Evolutionary conservation across 148 eudicot genomes (phyloP), one percentile per base, ranked within the genome.

Genomic region (Dianthus caryophyllus): DNA sequence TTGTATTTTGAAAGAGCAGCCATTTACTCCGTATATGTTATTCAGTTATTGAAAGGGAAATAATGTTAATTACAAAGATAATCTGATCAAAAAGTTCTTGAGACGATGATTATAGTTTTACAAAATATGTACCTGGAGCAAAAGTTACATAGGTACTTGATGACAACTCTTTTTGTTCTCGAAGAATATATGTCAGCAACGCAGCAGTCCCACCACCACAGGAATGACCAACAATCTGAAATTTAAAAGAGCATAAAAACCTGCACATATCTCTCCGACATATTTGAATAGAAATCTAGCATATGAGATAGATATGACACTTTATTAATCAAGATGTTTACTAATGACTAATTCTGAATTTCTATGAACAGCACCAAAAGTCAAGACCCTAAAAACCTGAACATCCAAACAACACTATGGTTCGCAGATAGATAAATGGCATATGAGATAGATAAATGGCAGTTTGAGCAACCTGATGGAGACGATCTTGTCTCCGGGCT

Each of bases 151-250:
- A 89, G 22, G 89, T 84, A 60, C 76, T 75, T 6, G 85, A 83
- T 44, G 75, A 82, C 18, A 92, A 83, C 70, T 87, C 91, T 67
- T 87, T 87, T 62, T 85, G 94, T 73, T 92, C 98, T 33, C 94
- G 96, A 30, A 92, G 85, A 44, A 92, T 87, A 67, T 89, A 89
- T 18, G 98, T 92, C 76, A 92, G 81, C 57, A 92, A 76, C 26
- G 98, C 96, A 82, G 98, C 98, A 76, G 98, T 92, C 62, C 98
- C 98, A 62, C 98, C 98, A 72, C 97, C 98, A 76, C 89, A 89
- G 20, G 98, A 92, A 81, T 92, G 98, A 54, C 97, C 98, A 70
- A 92, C 87, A 72, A 92, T 75, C 98, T 92, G 83, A 57, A 82
- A 54, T 41, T 27, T 46, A 73, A 65, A 46, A n/a, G n/a, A n/a